Conservation (phyloP, 2,329 filamentous ascomycete species). For the Epichloe bromicola region DNA sequence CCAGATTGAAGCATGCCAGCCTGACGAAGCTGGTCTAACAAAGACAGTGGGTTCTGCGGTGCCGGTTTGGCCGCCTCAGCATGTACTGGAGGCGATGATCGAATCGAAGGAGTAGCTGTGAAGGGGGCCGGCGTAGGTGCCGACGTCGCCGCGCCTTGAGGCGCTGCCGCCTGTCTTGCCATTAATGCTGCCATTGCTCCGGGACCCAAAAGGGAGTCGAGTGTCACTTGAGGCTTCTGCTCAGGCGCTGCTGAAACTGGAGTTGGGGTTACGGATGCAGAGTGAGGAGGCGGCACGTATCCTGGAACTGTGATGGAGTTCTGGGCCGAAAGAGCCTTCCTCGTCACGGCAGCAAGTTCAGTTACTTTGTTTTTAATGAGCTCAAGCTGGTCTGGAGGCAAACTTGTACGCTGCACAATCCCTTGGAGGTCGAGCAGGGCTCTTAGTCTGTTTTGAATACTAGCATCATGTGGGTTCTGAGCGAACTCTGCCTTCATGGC, state of each 20-base stretch:
- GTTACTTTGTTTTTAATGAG: conserved; percentile 77
- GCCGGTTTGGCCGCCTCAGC: conserved; percentile 22
- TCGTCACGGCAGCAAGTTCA: conserved; percentile 53
- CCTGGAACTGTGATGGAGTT: conserved; percentile 27
- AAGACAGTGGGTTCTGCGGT: conserved; percentile 37
- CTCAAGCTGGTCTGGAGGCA: conserved; percentile 70
- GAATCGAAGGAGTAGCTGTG: conserved; percentile 25
- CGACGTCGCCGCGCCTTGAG: conserved; percentile 33
- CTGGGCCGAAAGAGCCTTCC: conserved; percentile 35
- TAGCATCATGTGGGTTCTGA: conserved; percentile 61
- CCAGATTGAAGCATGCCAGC: conserved; percentile 49
- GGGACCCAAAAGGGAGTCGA: conserved; percentile 46
- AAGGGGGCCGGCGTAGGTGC: conserved; percentile 22
- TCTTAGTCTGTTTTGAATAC: conserved; percentile 66
- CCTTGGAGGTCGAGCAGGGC: conserved; percentile 72
- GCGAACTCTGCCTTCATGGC: conserved; percentile 62
- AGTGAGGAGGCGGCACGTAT: conserved; percentile 20
- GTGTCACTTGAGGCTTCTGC: conserved; percentile 27
- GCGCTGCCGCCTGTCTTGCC: conserved; percentile 37
- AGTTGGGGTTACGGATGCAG: conserved; percentile 21
- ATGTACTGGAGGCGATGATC: conserved; percentile 35
- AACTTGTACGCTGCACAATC: conserved; percentile 59
- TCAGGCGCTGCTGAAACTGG: conserved; percentile 20
- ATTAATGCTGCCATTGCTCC: conserved; percentile 47
- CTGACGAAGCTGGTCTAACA: conserved; percentile 55